Percentiles rank a stretch among this genome's conserved stretches.
Evolutionary conservation across 176 grass and related monocot species (phyloP).

Genomic region (Pontederia crassipes): DNA sequence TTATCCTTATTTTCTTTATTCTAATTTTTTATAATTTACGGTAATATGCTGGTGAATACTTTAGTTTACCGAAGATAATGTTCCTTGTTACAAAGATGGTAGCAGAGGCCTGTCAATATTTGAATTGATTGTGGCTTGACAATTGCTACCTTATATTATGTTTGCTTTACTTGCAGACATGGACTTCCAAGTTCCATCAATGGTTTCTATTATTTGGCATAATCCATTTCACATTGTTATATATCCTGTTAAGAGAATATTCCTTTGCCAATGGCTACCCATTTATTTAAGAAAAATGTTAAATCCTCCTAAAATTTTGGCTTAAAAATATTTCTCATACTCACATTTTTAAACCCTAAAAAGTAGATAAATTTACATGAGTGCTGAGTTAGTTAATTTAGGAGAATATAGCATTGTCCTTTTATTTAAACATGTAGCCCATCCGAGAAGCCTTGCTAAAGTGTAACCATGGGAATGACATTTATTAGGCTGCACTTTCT

Average conservation of each 20-base stretch:
- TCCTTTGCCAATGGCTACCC: background rate
- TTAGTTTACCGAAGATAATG: conserved; percentile 1
- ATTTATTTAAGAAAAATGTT: background rate
- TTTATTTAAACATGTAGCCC: conserved; percentile 34
- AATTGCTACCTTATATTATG: conserved; percentile 91
- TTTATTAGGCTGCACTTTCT: conserved; percentile 59
- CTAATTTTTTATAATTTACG: too few relatives aligned
- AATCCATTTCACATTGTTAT: conserved; percentile 8
- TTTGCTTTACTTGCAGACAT: conserved; percentile 93
- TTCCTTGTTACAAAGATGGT: conserved; percentile 67
- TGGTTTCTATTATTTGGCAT: conserved; percentile 50
- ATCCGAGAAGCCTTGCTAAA: conserved; percentile 94
- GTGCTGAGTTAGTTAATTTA: background rate
- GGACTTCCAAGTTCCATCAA: conserved; percentile 44
- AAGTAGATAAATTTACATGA: background rate
- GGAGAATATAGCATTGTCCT: too few relatives aligned
- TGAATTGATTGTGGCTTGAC: conserved; percentile 84
- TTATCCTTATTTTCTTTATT: too few relatives aligned
- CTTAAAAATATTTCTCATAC: background rate
- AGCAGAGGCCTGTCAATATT: conserved; percentile 91
- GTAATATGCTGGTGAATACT: too few relatives aligned
- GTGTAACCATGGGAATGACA: conserved; percentile 62
- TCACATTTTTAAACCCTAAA: background rate
- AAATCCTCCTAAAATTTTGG: background rate
- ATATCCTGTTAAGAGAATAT: conserved; percentile 11